Evolutionary conservation across 1,139 yeast species (phyloP).

Genomic region (Pneumocystis wakefieldiae): DNA sequence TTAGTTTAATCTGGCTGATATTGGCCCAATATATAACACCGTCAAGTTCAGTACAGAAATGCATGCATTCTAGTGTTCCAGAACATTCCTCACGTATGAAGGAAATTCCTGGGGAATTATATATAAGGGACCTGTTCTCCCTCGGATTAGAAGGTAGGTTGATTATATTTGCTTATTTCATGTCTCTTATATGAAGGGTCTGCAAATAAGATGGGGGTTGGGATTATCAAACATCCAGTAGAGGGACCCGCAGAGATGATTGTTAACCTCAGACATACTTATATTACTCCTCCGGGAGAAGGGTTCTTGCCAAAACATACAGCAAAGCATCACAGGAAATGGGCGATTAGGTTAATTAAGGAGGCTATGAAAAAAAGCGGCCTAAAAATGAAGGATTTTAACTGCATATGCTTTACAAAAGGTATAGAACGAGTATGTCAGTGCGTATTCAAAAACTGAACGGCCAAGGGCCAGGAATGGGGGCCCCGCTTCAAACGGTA

Average conservation of each 20-base stretch:
- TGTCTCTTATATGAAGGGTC: constrained; percentile 39
- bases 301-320: constrained; percentile 94
- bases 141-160: neutral
- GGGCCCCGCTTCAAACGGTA: constrained; percentile 90
- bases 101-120: too few species aligned
- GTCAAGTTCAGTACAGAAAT: too few species aligned
- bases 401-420: constrained; percentile 64
- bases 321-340: constrained; percentile 87
- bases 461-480: constrained; percentile 98
- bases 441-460: too few species aligned
- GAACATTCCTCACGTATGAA: too few species aligned
- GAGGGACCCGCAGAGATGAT: constrained; percentile 56
- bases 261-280: constrained; percentile 84
- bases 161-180: neutral
- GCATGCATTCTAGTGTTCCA: too few species aligned
- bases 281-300: constrained; percentile 93
- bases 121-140: neutral
- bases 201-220: constrained; percentile 90
- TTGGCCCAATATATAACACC: too few species aligned
- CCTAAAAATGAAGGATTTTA: constrained; percentile 43
- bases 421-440: neutral
- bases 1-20: too few species aligned
- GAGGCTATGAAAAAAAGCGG: constrained; percentile 50
- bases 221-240: constrained; percentile 56
- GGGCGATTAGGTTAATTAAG: constrained; percentile 76